Evolutionary conservation across 1,139 yeast species (phyloP).

Genomic region (Suhomyces chickasaworum): DNA sequence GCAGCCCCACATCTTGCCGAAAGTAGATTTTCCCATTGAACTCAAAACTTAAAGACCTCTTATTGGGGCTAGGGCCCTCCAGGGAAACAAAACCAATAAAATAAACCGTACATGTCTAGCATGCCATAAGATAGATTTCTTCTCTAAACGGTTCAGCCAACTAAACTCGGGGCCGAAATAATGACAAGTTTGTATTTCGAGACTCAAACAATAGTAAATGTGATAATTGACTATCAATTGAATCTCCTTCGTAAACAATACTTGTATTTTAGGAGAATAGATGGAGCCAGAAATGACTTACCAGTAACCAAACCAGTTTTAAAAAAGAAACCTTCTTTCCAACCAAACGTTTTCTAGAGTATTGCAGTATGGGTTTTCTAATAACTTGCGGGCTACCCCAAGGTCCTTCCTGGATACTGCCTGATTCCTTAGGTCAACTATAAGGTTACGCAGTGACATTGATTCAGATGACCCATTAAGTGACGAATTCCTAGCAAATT

Average conservation of each 20-base stretch:
- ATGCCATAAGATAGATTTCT: background rate
- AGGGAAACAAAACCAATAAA: constrained; percentile 13
- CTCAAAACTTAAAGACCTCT: constrained; percentile 11
- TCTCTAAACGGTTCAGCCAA: background rate
- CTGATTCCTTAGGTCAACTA: constrained; percentile 2
- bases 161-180: constrained; percentile 9
- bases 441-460: background rate
- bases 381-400: constrained; percentile 7
- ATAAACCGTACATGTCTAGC: constrained; percentile 7
- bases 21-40: constrained; percentile 5
- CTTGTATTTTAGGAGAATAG: constrained; percentile 4
- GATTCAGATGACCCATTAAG: background rate
- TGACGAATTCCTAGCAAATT: background rate
- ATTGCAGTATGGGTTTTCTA: constrained; percentile 15
- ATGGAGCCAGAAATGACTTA: background rate
- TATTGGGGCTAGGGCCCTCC: constrained; percentile 4
- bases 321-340: background rate
- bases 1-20: constrained; percentile 10
- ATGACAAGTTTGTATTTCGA: constrained; percentile 3
- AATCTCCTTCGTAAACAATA: constrained; percentile 3
- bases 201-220: background rate
- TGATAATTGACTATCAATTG: background rate
- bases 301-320: background rate
- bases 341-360: constrained; percentile 6
- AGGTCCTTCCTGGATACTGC: background rate